Evolutionary conservation across 2,329 filamentous ascomycete species (phyloP), one percentile per base, ranked within the genome.

Genomic region (Sphaerulina populicola): DNA sequence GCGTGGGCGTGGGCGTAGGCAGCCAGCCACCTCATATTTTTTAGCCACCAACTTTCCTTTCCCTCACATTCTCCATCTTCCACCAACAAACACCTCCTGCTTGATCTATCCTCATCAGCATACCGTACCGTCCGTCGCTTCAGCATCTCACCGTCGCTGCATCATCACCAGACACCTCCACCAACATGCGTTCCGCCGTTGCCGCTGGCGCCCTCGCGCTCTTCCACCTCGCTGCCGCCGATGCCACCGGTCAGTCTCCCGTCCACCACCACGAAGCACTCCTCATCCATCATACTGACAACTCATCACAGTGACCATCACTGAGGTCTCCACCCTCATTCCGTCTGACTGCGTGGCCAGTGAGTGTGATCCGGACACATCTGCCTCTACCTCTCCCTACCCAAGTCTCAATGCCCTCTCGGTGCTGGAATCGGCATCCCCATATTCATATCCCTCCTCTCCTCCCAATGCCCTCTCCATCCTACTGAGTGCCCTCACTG

Each of bases 151-250:
- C 18, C 18, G 43, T 53, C 52, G 44, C 27, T 52, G 35, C 49
- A 41, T 43, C 47, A 48, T 21, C 40, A 41, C 10, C 48, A 42
- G 51, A 44, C 44, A 39, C 51, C 61, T 61, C 53, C 27, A 62
- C 49, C 61, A 62, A 53, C 27, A 63, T 63, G 61, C 59, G 56
- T 56, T 57, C 57, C 40, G 47, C 55, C 55, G 52, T 62, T 54
- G 46, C 54, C 37, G 21, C 60, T 53, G 56, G 61, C 55, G 54
- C 57, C 44, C 49, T 54, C 51, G 60, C 57, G 38, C 56, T 64
- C 51, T 52, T 61, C 51, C 42, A 55, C 43, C 33, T 58, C 45
- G 58, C 57, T 39, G 36, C 47, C 12, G 61, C 61, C 15, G 58
- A 62, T 35, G 54, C 45, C 46, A 62, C 61, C 52, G 59, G 61